These are phyloP conservation scores for Mycosphaerella sp. DNA, from an alignment of 2,329 filamentous ascomycete species.

Conservation along the genomic window DNA sequence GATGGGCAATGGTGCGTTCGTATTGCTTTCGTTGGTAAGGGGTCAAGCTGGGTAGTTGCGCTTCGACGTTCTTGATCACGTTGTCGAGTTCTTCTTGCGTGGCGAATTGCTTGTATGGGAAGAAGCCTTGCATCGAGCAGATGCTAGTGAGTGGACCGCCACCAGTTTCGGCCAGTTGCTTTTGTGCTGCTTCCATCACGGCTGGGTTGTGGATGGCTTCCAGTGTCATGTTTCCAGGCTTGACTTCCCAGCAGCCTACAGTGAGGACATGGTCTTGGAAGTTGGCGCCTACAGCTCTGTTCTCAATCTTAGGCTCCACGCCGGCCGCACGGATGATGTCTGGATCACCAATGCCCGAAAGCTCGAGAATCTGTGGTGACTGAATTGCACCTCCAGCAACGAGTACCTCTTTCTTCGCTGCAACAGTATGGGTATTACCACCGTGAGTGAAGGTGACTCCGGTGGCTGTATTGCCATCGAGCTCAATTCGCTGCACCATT, in stretches of 20 bases:
- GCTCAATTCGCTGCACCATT: constrained; percentile 42
- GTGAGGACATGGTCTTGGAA: constrained; percentile 44
- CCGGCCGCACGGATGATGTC: constrained; percentile 35
- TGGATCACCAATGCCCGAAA: constrained; percentile 54
- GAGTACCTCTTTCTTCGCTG: constrained; percentile 48
- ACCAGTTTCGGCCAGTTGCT: constrained; percentile 30
- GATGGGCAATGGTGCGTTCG: constrained; percentile 32
- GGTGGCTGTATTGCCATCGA: constrained; percentile 37
- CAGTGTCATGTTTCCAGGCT: constrained; percentile 26
- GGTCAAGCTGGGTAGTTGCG: constrained; percentile 24
- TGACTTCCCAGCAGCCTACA: constrained; percentile 25
- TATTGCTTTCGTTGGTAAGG: constrained; percentile 35
- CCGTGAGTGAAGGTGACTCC: constrained; percentile 42
- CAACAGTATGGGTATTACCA: constrained; percentile 35
- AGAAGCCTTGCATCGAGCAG: constrained; percentile 35
- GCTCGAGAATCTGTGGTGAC: constrained; percentile 55
- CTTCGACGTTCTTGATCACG: constrained; percentile 31
- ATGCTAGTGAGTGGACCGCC: constrained; percentile 32
- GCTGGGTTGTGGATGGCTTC: constrained; percentile 32
- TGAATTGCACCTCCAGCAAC: constrained; percentile 53
- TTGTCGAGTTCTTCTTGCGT: constrained; percentile 32
- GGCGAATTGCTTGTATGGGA: constrained; percentile 34
- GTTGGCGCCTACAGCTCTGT: constrained; percentile 45
- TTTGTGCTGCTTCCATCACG: constrained; percentile 32
- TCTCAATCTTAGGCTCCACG: constrained; percentile 42